Evolutionary conservation across 257 asterid species (phyloP), one percentile per base, ranked within the genome.

Genomic region (Salvia splendens): DNA sequence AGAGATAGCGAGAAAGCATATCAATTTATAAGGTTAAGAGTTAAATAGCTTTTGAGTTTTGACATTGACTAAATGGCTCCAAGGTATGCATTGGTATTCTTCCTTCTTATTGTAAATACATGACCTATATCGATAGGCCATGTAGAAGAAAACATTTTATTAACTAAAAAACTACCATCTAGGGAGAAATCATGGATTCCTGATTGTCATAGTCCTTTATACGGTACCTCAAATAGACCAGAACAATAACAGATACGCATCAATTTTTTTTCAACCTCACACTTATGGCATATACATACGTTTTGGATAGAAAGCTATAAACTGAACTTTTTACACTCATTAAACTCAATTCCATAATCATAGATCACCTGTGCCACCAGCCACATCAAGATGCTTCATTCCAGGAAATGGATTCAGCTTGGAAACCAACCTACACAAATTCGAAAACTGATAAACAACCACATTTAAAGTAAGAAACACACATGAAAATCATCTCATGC

Each of bases 311-410:
- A 16, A 32, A 41, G 10, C 40, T 10, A 1, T 41, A 15, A 17
- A 11, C 36, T 40, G 53, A 35, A 12, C 42, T n/a, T n/a, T n/a
- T n/a, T 68, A 58, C 52, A 57, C 20, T 38, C 61, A 59, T 33
- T 59, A 50, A 63, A 16, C 47, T 35, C 12, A 57, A 59, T 17
- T 20, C 54, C 63, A 63, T 67, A 64, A 14, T 30, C n/a, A 42
- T 36, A 67, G 30, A 61, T 75, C 78, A 89, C 96, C 97, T 75
- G 99, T 93, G 69, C 99, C 99, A 72, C 97, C 99, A 63, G 99
- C 99, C 75, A 93, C 97, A 80, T 93, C 99, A 50, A 93, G 97
- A 81, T 90, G 99, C 83, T 86, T 93, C 91, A 86, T 93, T 61
- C 99, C 97, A 1, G 96, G 95, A 81, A 88, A 93, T 4, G 97